Percentiles rank a stretch among this genome's conserved stretches.
Conservation (phyloP, 306 rosid genomes). For the Prinsepia uniflora region DNA sequence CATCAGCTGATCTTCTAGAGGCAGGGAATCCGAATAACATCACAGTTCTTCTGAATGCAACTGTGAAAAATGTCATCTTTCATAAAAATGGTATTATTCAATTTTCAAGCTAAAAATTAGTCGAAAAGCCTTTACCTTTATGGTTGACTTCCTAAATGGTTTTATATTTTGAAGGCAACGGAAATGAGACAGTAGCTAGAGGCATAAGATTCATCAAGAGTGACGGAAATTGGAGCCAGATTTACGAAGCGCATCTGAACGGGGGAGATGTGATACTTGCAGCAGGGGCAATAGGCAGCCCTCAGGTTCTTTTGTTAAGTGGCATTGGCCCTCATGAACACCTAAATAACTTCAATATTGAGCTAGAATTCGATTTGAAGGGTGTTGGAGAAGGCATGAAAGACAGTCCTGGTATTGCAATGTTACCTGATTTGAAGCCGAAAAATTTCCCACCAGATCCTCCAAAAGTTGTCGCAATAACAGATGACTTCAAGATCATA, state of each 20-base stretch:
- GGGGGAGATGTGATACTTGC: conserved; percentile 58
- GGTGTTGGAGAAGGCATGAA: conserved; percentile 58
- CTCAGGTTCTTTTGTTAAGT: conserved; percentile 55
- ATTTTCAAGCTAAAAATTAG: background rate
- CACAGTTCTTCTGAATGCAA: conserved; percentile 57
- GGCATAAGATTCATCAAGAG: conserved; percentile 62
- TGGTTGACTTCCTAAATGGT: background rate
- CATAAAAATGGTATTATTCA: conserved; percentile 38
- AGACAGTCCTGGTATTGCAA: conserved; percentile 59
- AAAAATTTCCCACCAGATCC: conserved; percentile 56
- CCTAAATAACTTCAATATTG: conserved; percentile 39
- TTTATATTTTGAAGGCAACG: conserved; percentile 28
- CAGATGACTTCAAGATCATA: conserved; percentile 48
- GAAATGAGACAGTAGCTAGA: conserved; percentile 36
- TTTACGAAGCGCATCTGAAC: conserved; percentile 48
- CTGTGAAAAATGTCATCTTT: conserved; percentile 58
- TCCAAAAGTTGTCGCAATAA: conserved; percentile 58
- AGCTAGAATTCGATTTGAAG: conserved; percentile 32
- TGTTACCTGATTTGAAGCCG: conserved; percentile 46
- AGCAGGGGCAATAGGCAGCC: conserved; percentile 77
- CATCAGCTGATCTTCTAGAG: conserved; percentile 55
- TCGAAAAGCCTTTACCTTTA: background rate
- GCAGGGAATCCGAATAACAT: conserved; percentile 48
- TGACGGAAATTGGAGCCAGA: conserved; percentile 34
- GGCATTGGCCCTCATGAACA: conserved; percentile 66